phyloP scores from a whole-genome alignment of 2,329 filamentous ascomycete species.

The Aspergillus sp. region DNA sequence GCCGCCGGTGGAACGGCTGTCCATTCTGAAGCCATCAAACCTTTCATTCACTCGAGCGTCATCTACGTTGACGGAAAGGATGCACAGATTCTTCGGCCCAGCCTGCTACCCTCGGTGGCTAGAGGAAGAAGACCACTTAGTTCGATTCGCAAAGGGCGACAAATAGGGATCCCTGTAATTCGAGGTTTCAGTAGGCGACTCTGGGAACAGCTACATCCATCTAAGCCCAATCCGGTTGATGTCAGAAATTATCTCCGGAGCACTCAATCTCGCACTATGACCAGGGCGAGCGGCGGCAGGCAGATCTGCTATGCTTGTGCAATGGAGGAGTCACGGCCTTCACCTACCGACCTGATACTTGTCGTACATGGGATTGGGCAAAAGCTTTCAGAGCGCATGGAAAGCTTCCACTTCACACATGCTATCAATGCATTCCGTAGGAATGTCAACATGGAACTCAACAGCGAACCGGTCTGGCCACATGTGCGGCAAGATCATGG shows the following conservation, averaged over 20 bases:
- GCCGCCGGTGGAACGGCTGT: slow-evolving; percentile 42
- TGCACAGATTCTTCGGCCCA: slow-evolving; percentile 85
- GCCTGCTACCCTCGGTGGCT: slow-evolving; percentile 78
- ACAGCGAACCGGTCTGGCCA: slow-evolving; percentile 69
- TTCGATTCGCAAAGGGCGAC: slow-evolving; percentile 79
- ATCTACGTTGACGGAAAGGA: slow-evolving; percentile 77
- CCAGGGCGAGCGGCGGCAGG: slow-evolving; percentile 21
- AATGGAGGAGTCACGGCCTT: slow-evolving; percentile 62
- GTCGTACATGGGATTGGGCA: slow-evolving; percentile 96
- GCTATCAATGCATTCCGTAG: slow-evolving; percentile 88
- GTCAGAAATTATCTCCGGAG: slow-evolving; percentile 43
- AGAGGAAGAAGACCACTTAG: slow-evolving; percentile 78
- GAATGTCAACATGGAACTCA: slow-evolving; percentile 80
- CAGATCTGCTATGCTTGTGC: slow-evolving; percentile 56
- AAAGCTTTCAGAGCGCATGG: slow-evolving; percentile 89
- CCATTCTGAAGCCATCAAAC: slow-evolving; percentile 50
- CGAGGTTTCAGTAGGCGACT: slow-evolving; percentile 77
- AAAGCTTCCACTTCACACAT: slow-evolving; percentile 97
- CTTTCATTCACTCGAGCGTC: slow-evolving; percentile 75
- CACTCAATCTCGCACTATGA: slow-evolving; percentile 34
- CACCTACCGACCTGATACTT: slow-evolving; percentile 82
- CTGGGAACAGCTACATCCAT: slow-evolving; percentile 73
- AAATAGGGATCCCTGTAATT: slow-evolving; percentile 82
- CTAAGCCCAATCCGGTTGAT: slow-evolving; percentile 42
- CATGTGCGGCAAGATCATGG: slow-evolving; percentile 76